These are phyloP conservation scores for Tephrocybe sp. DNA, from an alignment of 768 basidiomycete species.

Conservation along the genomic window DNA sequence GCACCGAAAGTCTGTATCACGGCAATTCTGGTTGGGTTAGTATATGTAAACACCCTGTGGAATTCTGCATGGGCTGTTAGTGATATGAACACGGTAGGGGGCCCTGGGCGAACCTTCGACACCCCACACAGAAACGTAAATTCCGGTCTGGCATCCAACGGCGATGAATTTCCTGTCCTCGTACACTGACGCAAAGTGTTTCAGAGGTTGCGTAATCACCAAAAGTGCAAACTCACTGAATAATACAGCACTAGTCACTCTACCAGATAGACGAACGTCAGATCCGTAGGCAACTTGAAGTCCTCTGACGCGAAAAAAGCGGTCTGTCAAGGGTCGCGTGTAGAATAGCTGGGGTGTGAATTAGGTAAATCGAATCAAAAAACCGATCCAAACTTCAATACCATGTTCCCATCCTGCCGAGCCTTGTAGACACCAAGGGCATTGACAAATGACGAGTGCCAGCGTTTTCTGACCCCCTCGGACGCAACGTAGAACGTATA, in stretches of 20 bases:
- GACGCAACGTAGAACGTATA: slow-evolving; percentile 72
- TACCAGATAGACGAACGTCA: slow-evolving; percentile 48
- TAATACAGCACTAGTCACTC: slow-evolving; percentile 54
- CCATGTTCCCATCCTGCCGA: slow-evolving; percentile 72
- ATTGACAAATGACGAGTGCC: slow-evolving; percentile 59
- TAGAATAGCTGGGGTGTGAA: slow-evolving; percentile 59
- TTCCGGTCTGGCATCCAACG: slow-evolving; percentile 63
- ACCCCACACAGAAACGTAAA: slow-evolving; percentile 61
- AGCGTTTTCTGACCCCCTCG: slow-evolving; percentile 57
- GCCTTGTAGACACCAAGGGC: slow-evolving; percentile 62
- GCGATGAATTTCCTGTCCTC: slow-evolving; percentile 57
- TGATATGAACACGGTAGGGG: background rate
- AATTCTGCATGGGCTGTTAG: slow-evolving; percentile 41
- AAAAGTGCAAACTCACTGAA: slow-evolving; percentile 47
- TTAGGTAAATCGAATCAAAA: background rate
- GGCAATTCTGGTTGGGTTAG: slow-evolving; percentile 51
- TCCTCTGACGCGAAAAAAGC: slow-evolving; percentile 54
- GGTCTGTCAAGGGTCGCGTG: slow-evolving; percentile 54
- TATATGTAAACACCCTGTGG: slow-evolving; percentile 49
- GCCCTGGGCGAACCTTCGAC: slow-evolving; percentile 41
- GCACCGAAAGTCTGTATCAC: slow-evolving; percentile 45
- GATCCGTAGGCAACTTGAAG: slow-evolving; percentile 27
- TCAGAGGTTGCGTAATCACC: background rate
- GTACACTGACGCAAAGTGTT: slow-evolving; percentile 32
- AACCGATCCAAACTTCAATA: slow-evolving; percentile 26